A percentile compares a stretch with the other conserved stretches of the same genome.
phyloP scores from a whole-genome alignment of 257 asterid genomes.

The Solanum etuberosum region DNA sequence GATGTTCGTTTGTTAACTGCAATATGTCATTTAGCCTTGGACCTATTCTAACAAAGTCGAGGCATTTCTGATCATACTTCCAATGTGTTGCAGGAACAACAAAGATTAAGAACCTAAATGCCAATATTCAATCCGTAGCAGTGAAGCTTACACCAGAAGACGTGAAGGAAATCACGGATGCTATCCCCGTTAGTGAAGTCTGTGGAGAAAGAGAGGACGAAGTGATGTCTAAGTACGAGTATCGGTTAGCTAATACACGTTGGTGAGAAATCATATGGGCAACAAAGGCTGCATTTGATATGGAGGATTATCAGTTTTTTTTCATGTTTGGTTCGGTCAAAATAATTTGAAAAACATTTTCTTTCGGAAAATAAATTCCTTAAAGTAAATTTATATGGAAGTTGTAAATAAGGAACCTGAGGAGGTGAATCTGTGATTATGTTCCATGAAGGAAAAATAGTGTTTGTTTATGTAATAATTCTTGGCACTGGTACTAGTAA shows the following conservation, averaged over 20 bases:
- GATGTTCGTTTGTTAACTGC: neutral
- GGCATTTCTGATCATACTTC: neutral
- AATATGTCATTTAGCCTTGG: neutral
- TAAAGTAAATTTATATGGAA: no score
- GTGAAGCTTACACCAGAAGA: slow-evolving; percentile 30
- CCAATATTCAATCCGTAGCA: slow-evolving; percentile 19
- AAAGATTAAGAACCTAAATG: slow-evolving; percentile 29
- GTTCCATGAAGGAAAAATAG: neutral
- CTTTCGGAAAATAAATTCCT: neutral
- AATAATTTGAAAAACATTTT: neutral
- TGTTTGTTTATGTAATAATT: neutral
- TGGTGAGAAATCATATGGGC: neutral
- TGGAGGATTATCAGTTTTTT: neutral
- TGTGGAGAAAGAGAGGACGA: slow-evolving; percentile 18
- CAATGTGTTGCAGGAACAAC: slow-evolving; percentile 20
- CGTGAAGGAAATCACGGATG: slow-evolving; percentile 16
- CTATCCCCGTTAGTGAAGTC: slow-evolving; percentile 26
- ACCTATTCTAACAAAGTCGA: neutral
- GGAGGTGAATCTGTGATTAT: neutral
- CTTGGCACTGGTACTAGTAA: neutral
- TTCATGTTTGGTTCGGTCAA: neutral
- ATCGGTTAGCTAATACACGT: slow-evolving; percentile 16
- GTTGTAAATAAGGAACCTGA: neutral
- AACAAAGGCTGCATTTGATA: neutral
- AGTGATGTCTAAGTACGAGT: slow-evolving; percentile 1